Base-by-base conservation (phyloP, 345 rosid genomes). In the Draba incana region DNA sequence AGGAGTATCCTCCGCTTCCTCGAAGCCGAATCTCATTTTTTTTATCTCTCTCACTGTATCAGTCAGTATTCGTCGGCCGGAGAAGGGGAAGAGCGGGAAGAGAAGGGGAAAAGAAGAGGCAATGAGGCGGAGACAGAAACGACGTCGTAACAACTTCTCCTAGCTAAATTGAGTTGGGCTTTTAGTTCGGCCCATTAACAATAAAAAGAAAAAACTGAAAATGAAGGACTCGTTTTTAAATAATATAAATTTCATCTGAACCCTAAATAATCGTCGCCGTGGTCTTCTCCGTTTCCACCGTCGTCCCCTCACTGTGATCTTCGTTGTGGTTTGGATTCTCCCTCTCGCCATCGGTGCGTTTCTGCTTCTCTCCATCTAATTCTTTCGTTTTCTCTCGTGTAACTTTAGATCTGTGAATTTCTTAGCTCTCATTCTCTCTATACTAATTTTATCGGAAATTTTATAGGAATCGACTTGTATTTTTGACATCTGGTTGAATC, bases 11-110 rank as follows among this genome's bases (percentile, higher is more conserved):
- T 81, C 84, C 14, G 69, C 13, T 10, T 80, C 60, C 9, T 86
- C 83, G 64, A 91, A 85, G 71, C 69, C 83, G 78, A 73, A 87
- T 72, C 85, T 81, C 98, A 88, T 93, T 23, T 12, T 23, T 12
- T 72, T 4, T 31, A 37, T 60, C 44, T 20, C 24, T 30, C 27
- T 56, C 9, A 45, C 57, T 48, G 45, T 55, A 48, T 64, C 57
- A 47, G 38, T 42, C n/a, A 3, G 4, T 28, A 28, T 31, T 66
- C 16, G 72, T 59, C 67, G 62, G 74, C 53, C 71, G 66, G 61
- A 41, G 71, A 57, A 65, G 66, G 15, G 43, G 64, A 55, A 20
- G 52, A 62, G 72, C 77, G 68, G 77, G 68, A 51, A 51, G 38
- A 12, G 30, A 30, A 16, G 12, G 37, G 24, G 49, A 20, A 16